Evolutionary conservation across 179 eudicot genomes (phyloP).

Genomic region (Beta macrorhiza): DNA sequence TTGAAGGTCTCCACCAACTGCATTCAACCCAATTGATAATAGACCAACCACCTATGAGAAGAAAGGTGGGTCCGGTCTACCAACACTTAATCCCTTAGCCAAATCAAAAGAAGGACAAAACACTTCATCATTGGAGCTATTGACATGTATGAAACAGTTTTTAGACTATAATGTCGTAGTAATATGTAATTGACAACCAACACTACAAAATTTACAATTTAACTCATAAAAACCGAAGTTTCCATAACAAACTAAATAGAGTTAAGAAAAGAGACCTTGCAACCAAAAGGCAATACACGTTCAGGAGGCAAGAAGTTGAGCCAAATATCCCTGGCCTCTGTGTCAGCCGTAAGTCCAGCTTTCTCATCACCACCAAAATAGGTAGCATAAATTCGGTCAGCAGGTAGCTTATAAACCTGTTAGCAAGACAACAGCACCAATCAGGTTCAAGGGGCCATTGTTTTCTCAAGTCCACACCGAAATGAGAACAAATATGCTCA

Average conservation of each 20-base stretch:
- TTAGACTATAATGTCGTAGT: background rate
- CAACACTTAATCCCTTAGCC: background rate
- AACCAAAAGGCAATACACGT: constrained; percentile 92
- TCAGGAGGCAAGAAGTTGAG: constrained; percentile 69
- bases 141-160: background rate
- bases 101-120: background rate
- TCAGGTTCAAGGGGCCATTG: constrained; percentile 4
- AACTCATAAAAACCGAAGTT: background rate
- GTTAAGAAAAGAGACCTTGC: constrained; percentile 55
- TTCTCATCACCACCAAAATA: constrained; percentile 99
- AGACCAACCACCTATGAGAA: background rate
- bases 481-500: background rate
- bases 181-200: background rate
- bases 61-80: background rate
- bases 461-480: background rate
- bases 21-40: background rate
- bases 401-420: constrained; percentile 77
- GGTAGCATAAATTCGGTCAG: constrained; percentile 81
- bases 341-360: constrained; percentile 81
- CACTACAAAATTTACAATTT: background rate
- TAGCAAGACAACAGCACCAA: constrained; percentile 7
- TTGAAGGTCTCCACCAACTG: background rate
- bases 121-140: background rate
- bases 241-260: background rate
- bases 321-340: constrained; percentile 86